Conservation (phyloP, 148 eudicot genomes). For the Fagopyrum tataricum region DNA sequence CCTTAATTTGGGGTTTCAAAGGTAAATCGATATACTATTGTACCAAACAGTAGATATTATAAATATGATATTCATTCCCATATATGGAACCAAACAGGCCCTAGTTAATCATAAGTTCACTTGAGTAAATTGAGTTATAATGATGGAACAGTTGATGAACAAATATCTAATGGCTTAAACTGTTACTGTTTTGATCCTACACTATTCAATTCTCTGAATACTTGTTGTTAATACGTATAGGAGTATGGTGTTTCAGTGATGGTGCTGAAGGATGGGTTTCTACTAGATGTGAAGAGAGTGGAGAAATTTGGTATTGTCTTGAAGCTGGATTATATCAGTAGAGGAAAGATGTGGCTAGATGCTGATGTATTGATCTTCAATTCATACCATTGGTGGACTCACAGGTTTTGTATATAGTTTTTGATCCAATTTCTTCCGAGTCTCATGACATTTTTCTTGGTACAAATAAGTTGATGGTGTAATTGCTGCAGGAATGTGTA, state of each 20-base stretch:
- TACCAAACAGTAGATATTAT: too few relatives aligned
- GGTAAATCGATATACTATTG: too few relatives aligned
- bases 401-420: constrained; percentile 15
- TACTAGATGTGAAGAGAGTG: constrained; percentile 34
- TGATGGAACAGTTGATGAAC: too few relatives aligned
- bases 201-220: background rate
- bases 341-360: constrained; percentile 40
- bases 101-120: too few relatives aligned
- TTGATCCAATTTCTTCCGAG: too few relatives aligned
- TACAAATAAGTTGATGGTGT: background rate
- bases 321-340: constrained; percentile 41
- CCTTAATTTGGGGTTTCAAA: too few relatives aligned
- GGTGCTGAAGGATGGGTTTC: constrained; percentile 40
- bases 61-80: too few relatives aligned
- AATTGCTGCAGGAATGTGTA: constrained; percentile 48
- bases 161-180: too few relatives aligned
- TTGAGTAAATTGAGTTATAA: too few relatives aligned
- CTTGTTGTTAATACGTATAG: constrained; percentile 16
- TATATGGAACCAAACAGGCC: too few relatives aligned
- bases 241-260: constrained; percentile 38
- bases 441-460: too few relatives aligned
- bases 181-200: too few relatives aligned
- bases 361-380: constrained; percentile 53
- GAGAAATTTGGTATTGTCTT: constrained; percentile 18
- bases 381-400: constrained; percentile 66